phyloP scores from a whole-genome alignment of 768 basidiomycete genomes.

The Pleurotus tuber-regium region DNA sequence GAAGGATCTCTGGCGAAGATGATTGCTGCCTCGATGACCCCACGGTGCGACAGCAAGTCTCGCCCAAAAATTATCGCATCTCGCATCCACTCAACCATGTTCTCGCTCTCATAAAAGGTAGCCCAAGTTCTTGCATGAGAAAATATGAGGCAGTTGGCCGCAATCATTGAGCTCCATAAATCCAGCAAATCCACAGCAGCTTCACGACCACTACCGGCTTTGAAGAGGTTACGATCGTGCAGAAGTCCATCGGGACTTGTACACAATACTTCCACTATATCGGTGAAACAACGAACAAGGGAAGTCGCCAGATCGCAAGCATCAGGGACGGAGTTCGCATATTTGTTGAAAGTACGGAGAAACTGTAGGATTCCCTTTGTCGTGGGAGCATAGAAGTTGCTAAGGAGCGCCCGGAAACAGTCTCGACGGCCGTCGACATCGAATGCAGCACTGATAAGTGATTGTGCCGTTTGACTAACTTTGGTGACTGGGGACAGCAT shows the following conservation, averaged over 20 bases:
- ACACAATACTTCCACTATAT: conserved; percentile 88
- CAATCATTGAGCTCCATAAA: conserved; percentile 83
- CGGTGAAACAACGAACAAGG: conserved; percentile 89
- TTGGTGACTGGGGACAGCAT: conserved; percentile 82
- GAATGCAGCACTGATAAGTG: conserved; percentile 80
- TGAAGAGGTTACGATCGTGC: conserved; percentile 51
- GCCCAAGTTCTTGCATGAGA: conserved; percentile 84
- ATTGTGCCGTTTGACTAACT: conserved; percentile 73
- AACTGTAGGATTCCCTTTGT: conserved; percentile 72
- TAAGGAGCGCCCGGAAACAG: conserved; percentile 78
- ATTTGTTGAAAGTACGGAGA: conserved; percentile 60
- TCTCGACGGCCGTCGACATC: conserved; percentile 89
- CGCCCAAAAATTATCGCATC: conserved; percentile 93
- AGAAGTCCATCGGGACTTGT: conserved; percentile 69
- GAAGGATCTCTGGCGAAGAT: conserved; percentile 15
- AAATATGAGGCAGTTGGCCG: conserved; percentile 81
- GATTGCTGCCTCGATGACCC: conserved; percentile 70
- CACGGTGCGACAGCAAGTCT: conserved; percentile 79
- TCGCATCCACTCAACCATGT: conserved; percentile 97
- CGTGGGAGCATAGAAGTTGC: conserved; percentile 60
- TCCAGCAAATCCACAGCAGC: conserved; percentile 53
- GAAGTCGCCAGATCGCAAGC: conserved; percentile 88
- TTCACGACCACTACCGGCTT: conserved; percentile 37
- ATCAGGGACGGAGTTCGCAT: conserved; percentile 69
- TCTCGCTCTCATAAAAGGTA: conserved; percentile 68